phyloP scores from a whole-genome alignment of 768 basidiomycete genomes.

The Scleroderma bovista region DNA sequence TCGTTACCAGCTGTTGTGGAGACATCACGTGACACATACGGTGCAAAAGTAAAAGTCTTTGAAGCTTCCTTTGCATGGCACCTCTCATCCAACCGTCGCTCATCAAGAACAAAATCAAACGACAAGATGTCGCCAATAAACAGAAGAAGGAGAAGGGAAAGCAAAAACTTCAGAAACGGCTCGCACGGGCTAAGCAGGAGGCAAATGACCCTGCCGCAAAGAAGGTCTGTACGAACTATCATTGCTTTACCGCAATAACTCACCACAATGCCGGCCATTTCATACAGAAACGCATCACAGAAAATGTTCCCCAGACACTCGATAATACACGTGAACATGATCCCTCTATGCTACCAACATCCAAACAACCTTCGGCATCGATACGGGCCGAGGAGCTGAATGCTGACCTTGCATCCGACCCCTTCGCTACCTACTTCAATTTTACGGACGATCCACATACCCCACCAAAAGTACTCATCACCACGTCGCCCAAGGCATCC shows the following conservation, averaged over 20 bases:
- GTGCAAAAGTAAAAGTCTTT: neutral
- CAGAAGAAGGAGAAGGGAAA: constrained; percentile 73
- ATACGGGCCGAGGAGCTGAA: constrained; percentile 52
- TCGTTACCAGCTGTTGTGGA: neutral
- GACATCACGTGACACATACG: neutral
- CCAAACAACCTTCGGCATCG: constrained; percentile 21
- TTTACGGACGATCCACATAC: constrained; percentile 59
- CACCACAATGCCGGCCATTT: neutral
- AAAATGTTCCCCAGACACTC: constrained; percentile 86
- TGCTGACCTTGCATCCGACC: constrained; percentile 66
- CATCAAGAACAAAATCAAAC: constrained; percentile 86
- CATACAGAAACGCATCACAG: constrained; percentile 34
- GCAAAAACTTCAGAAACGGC: constrained; percentile 72
- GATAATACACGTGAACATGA: constrained; percentile 91
- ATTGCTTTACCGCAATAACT: neutral
- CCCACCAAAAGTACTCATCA: constrained; percentile 86
- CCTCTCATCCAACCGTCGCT: constrained; percentile 56
- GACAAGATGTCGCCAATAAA: constrained; percentile 72
- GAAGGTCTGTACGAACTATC: constrained; percentile 47
- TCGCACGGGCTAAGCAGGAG: constrained; percentile 75
- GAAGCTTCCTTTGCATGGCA: constrained; percentile 39
- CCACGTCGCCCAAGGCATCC: constrained; percentile 86
- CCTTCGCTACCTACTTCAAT: constrained; percentile 73
- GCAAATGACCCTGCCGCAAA: constrained; percentile 69
- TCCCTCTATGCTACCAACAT: constrained; percentile 37